phyloP scores from a whole-genome alignment of 2,329 filamentous ascomycete species.

The Magnaporthales sp. region DNA sequence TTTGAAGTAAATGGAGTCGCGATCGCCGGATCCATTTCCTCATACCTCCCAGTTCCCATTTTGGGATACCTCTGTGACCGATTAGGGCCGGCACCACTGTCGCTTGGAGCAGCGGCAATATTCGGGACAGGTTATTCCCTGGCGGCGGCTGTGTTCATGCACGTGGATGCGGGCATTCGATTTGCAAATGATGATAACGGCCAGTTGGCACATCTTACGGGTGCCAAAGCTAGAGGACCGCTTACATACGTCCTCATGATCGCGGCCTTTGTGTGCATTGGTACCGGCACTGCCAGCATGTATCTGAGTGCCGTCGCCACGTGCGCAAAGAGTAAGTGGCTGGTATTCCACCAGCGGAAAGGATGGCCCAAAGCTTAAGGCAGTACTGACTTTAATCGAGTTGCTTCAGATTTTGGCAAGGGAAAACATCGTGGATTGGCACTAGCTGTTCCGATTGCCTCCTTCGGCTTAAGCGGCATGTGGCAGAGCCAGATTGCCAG shows the following conservation, averaged over 20 bases:
- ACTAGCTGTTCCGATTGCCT: conserved; percentile 81
- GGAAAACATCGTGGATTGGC: conserved; percentile 83
- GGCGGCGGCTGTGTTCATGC: conserved; percentile 67
- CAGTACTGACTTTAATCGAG: neutral
- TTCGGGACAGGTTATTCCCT: conserved; percentile 78
- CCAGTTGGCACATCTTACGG: conserved; percentile 5
- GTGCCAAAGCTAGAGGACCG: conserved; percentile 21
- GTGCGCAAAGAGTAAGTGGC: conserved; percentile 66
- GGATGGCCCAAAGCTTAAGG: neutral
- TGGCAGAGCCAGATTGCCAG: conserved; percentile 88
- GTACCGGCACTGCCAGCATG: conserved; percentile 77
- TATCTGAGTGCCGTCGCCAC: conserved; percentile 89
- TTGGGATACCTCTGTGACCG: conserved; percentile 91
- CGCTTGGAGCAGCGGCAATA: conserved; percentile 60
- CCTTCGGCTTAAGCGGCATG: conserved; percentile 90
- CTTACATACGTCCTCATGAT: conserved; percentile 70
- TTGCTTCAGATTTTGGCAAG: conserved; percentile 62
- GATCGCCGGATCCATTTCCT: conserved; percentile 75
- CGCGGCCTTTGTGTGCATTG: conserved; percentile 72
- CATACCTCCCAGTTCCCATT: conserved; percentile 86
- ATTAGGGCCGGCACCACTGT: conserved; percentile 69
- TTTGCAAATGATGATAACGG: conserved; percentile 15
- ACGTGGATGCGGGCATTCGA: conserved; percentile 21
- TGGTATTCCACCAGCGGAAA: neutral
- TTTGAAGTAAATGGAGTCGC: conserved; percentile 86